A percentile compares a stretch with the other conserved stretches of the same genome.
Evolutionary conservation across 257 asterid genomes (phyloP).

Genomic region (Gentiana dahurica): DNA sequence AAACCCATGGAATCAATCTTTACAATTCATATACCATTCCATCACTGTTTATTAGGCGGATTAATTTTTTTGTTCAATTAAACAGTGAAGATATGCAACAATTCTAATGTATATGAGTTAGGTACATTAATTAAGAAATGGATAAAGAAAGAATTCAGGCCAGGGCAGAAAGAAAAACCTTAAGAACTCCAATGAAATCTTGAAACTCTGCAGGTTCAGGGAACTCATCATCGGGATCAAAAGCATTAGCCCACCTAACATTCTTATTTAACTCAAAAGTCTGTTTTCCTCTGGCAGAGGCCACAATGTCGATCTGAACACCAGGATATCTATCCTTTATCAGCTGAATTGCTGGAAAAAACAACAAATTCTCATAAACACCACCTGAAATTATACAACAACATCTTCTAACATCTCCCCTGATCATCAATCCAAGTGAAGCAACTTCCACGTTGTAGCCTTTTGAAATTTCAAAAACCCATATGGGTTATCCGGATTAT

Average conservation of each 20-base stretch:
- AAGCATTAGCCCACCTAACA: slow-evolving; percentile 68
- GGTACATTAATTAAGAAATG: background rate
- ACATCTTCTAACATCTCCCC: slow-evolving; percentile 85
- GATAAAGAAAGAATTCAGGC: background rate
- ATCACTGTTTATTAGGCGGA: too few relatives aligned
- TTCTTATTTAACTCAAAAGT: slow-evolving; percentile 67
- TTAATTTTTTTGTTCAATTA: too few relatives aligned
- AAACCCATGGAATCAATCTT: too few relatives aligned
- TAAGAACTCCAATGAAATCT: slow-evolving; percentile 62
- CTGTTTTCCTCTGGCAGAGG: slow-evolving; percentile 73
- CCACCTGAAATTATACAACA: slow-evolving; percentile 79
- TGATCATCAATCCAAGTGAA: slow-evolving; percentile 52
- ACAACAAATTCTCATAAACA: slow-evolving; percentile 67
- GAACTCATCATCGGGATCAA: slow-evolving; percentile 51
- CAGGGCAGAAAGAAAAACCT: slow-evolving; percentile 27
- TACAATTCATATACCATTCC: too few relatives aligned
- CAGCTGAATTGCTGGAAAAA: slow-evolving; percentile 76
- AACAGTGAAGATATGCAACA: too few relatives aligned
- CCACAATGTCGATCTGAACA: slow-evolving; percentile 52
- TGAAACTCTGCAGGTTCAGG: slow-evolving; percentile 72
- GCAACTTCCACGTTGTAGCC: slow-evolving; percentile 72
- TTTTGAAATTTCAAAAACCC: slow-evolving; percentile 71
- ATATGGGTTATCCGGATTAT: slow-evolving; percentile 58
- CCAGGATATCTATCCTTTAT: slow-evolving; percentile 85
- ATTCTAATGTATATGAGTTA: too few relatives aligned